Percentiles rank a stretch among this genome's conserved stretches.
Evolutionary conservation across 2,329 filamentous ascomycete genomes (phyloP).

Genomic region (Trichoderma brevicompactum): DNA sequence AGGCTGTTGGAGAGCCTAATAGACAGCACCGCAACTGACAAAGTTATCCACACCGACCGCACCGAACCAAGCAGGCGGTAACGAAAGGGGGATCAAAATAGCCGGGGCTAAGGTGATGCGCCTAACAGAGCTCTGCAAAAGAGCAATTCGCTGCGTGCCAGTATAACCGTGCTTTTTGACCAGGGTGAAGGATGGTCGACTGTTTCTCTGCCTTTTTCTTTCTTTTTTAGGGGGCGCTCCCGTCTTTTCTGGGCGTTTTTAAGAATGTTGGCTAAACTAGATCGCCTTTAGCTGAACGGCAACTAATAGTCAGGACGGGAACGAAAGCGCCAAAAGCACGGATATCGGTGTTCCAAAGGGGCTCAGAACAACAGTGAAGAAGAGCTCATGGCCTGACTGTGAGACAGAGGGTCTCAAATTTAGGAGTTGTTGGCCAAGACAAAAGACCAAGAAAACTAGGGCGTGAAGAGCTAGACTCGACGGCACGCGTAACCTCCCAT

Average conservation of each 20-base stretch:
- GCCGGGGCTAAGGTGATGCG: slow-evolving; percentile 5
- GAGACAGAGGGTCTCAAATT: neutral
- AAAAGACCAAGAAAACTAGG: neutral
- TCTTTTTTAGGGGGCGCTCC: neutral
- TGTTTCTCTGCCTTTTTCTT: neutral
- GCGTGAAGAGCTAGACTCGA: neutral
- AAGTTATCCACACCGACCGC: slow-evolving; percentile 2
- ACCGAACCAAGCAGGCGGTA: slow-evolving; percentile 28
- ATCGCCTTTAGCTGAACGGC: neutral
- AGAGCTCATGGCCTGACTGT: neutral
- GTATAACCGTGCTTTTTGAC: slow-evolving; percentile 4
- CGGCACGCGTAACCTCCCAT: neutral
- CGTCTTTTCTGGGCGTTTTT: neutral
- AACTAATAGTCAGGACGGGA: neutral
- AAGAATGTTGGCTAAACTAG: neutral
- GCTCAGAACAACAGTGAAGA: neutral
- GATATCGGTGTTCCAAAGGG: neutral
- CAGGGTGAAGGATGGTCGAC: neutral
- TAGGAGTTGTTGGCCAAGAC: neutral
- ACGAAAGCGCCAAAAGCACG: slow-evolving; percentile 10
- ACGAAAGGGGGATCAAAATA: slow-evolving; percentile 10
- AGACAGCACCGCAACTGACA: neutral
- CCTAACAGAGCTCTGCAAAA: neutral
- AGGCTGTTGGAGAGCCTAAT: slow-evolving; percentile 5
- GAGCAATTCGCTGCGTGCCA: neutral